Evolutionary conservation across 2,329 filamentous ascomycete genomes (phyloP).

Genomic region (Lachnellula cervina): DNA sequence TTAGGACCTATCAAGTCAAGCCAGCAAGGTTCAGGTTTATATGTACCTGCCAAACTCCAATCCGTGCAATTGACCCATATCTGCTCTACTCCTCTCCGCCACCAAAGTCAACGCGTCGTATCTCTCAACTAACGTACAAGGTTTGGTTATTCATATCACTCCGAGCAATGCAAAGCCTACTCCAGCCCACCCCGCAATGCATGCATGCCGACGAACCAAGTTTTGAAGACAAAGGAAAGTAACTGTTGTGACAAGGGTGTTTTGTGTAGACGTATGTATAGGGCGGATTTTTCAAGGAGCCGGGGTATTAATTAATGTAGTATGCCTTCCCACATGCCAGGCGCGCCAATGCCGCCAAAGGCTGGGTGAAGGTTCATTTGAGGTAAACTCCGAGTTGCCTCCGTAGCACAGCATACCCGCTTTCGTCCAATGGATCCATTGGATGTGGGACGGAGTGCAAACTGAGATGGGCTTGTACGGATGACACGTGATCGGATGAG

Average conservation of each 20-base stretch:
- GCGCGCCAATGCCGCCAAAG: constrained; percentile 47
- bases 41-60: not conserved
- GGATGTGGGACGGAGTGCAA: constrained; percentile 39
- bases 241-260: constrained; percentile 13
- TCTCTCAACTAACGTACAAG: not conserved
- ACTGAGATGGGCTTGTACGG: constrained; percentile 35
- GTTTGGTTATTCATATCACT: not conserved
- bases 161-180: not conserved
- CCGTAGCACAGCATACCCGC: constrained; percentile 61
- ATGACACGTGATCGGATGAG: constrained; percentile 33
- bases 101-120: not conserved
- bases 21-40: not conserved
- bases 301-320: constrained; percentile 37
- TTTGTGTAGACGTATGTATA: constrained; percentile 7
- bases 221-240: constrained; percentile 10
- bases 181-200: not conserved
- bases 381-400: constrained; percentile 46
- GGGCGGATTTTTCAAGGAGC: constrained; percentile 4
- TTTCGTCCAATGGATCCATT: constrained; percentile 48
- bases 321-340: constrained; percentile 64
- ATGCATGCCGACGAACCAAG: not conserved
- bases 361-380: constrained; percentile 45
- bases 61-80: not conserved
- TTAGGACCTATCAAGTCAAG: not conserved
- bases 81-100: not conserved